A percentile compares a stretch with the other conserved stretches of the same genome.
phyloP scores from a whole-genome alignment of 2,329 filamentous ascomycete genomes.

The Calonectria hawksworthii region DNA sequence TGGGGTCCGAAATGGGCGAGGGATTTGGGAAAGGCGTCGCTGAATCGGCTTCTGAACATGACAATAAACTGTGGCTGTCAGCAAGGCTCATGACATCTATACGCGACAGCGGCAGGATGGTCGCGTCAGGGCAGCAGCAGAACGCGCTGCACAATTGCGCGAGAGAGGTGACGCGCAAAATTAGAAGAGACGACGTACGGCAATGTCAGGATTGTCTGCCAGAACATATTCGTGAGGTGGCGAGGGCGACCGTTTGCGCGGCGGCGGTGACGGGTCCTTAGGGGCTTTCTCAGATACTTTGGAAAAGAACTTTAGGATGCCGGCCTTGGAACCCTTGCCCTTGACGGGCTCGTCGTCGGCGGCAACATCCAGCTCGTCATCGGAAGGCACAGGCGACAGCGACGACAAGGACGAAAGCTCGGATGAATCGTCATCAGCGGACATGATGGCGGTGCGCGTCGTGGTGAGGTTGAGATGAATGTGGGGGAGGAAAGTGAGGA shows the following conservation, averaged over 20 bases:
- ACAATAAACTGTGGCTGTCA: slow-evolving; percentile 84
- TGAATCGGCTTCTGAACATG: slow-evolving; percentile 96
- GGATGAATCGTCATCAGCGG: slow-evolving; percentile 73
- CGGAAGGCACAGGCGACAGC: slow-evolving; percentile 59
- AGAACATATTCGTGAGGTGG: slow-evolving; percentile 92
- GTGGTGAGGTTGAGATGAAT: slow-evolving; percentile 49
- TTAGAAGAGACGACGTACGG: slow-evolving; percentile 75
- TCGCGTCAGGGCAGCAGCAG: slow-evolving; percentile 62
- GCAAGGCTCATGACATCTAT: slow-evolving; percentile 48
- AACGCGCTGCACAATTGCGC: slow-evolving; percentile 52
- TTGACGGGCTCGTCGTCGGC: slow-evolving; percentile 47
- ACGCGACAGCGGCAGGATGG: slow-evolving; percentile 61
- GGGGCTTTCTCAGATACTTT: slow-evolving; percentile 66
- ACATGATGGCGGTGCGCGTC: slow-evolving; percentile 59
- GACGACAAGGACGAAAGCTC: slow-evolving; percentile 73
- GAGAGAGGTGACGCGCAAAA: not conserved
- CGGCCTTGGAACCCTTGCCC: slow-evolving; percentile 64
- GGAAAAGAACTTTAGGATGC: slow-evolving; percentile 78
- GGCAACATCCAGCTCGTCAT: slow-evolving; percentile 65
- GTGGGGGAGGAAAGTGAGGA: slow-evolving; percentile 50
- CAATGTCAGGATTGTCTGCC: slow-evolving; percentile 92
- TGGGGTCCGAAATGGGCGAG: slow-evolving; percentile 93
- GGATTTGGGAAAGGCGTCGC: slow-evolving; percentile 89
- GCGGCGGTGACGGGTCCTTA: slow-evolving; percentile 74
- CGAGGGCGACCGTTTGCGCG: slow-evolving; percentile 86